These are phyloP conservation scores for Striga asiatica DNA, from an alignment of 257 asterid species.

Conservation along the genomic window DNA sequence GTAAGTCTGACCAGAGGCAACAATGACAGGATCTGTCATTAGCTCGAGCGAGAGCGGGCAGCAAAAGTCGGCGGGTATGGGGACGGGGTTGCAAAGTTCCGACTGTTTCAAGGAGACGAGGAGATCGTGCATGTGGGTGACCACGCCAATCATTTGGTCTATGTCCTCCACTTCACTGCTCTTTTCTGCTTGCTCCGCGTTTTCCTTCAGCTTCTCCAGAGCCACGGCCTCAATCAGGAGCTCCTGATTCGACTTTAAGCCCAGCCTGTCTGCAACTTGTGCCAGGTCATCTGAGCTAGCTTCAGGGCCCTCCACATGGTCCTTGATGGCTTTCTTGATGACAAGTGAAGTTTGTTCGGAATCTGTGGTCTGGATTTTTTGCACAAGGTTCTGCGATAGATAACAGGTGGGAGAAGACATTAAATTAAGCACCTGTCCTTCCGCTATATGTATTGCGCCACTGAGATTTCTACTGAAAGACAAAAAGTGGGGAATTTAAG, in stretches of 20 bases:
- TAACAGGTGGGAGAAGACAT: slow-evolving; percentile 4
- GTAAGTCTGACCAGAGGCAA: slow-evolving; percentile 90
- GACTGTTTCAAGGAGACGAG: slow-evolving; percentile 62
- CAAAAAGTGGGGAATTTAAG: slow-evolving; percentile 6
- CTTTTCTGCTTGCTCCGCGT: slow-evolving; percentile 68
- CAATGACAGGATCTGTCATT: slow-evolving; percentile 88
- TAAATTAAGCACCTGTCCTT: slow-evolving; percentile 11
- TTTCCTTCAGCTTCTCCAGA: slow-evolving; percentile 79
- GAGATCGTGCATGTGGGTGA: slow-evolving; percentile 77
- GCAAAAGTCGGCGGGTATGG: slow-evolving; percentile 73
- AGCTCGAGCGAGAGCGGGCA: slow-evolving; percentile 88
- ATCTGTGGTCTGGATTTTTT: slow-evolving; percentile 49
- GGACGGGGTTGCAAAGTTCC: slow-evolving; percentile 46
- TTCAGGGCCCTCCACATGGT: slow-evolving; percentile 57
- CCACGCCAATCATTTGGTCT: slow-evolving; percentile 59
- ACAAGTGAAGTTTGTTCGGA: slow-evolving; percentile 38
- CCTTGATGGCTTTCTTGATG: slow-evolving; percentile 43
- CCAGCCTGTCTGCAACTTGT: slow-evolving; percentile 46
- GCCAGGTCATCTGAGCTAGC: slow-evolving; percentile 56
- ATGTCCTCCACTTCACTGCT: slow-evolving; percentile 51
- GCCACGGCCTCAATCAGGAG: slow-evolving; percentile 79
- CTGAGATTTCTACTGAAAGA: too few species aligned
- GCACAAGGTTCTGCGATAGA: slow-evolving; percentile 33
- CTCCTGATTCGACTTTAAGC: slow-evolving; percentile 68
- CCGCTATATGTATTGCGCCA: neutral